Evolutionary conservation across 2,329 filamentous ascomycete genomes (phyloP).

Genomic region (Cadophora luteo-olivacea): DNA sequence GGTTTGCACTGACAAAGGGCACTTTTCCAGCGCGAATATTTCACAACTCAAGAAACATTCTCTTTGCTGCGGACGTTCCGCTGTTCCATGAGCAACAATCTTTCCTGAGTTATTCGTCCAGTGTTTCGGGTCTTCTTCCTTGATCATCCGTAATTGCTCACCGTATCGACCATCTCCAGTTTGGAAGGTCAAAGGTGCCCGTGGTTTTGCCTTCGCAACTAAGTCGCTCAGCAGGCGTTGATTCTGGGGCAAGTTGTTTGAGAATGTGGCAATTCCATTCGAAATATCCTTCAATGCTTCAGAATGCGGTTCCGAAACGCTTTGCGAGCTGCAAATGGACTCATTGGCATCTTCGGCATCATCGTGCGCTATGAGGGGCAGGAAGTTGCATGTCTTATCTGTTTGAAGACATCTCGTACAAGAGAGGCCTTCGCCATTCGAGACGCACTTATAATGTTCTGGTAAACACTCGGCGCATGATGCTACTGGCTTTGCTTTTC

Average conservation of each 20-base stretch:
- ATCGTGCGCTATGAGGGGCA: background rate
- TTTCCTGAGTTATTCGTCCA: conserved; percentile 18
- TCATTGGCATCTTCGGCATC: background rate
- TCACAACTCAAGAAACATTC: conserved; percentile 38
- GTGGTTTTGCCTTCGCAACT: background rate
- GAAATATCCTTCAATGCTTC: background rate
- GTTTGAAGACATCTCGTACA: background rate
- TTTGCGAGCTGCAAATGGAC: background rate
- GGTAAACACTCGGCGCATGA: background rate
- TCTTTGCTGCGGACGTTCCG: conserved; percentile 27
- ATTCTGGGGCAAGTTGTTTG: conserved; percentile 20
- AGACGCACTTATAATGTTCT: conserved; percentile 9
- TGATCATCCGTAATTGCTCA: conserved; percentile 12
- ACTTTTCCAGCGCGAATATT: conserved; percentile 33
- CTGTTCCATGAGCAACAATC: conserved; percentile 1
- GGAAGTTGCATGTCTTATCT: background rate
- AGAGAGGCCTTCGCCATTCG: background rate
- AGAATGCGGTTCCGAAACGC: background rate
- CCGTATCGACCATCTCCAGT: conserved; percentile 28
- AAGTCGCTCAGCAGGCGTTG: conserved; percentile 19
- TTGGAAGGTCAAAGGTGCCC: conserved; percentile 19
- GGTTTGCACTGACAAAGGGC: conserved; percentile 36
- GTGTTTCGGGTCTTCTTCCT: conserved; percentile 21
- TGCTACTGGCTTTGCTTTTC: background rate
- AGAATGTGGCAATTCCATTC: background rate